These are phyloP conservation scores for Stereum hirsutum DNA, from an alignment of 1,284 basidiomycete genomes.

Conservation along the genomic window DNA sequence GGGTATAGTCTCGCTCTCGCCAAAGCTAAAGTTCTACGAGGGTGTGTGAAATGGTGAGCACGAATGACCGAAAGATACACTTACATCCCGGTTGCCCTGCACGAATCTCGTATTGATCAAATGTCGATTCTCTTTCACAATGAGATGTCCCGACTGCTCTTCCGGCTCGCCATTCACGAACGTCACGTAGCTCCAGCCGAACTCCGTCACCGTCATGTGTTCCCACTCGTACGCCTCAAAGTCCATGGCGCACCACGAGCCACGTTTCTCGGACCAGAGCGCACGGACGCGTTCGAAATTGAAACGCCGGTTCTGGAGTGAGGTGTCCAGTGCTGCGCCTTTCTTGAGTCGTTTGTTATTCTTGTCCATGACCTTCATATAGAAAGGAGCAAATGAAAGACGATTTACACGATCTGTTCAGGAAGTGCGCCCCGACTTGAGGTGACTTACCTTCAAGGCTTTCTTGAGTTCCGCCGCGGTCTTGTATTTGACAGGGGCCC, in stretches of 20 bases:
- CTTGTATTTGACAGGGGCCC: slow-evolving; percentile 48
- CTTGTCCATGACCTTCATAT: slow-evolving; percentile 56
- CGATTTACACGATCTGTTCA: too few species aligned
- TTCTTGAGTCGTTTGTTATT: slow-evolving; percentile 68
- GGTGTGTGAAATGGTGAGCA: neutral
- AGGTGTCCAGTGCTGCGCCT: slow-evolving; percentile 35
- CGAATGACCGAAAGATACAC: slow-evolving; percentile 12
- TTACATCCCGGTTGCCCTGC: slow-evolving; percentile 48
- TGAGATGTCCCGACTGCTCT: slow-evolving; percentile 48
- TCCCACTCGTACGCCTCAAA: slow-evolving; percentile 77
- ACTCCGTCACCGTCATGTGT: slow-evolving; percentile 62
- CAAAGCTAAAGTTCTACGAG: slow-evolving; percentile 55
- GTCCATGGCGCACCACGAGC: slow-evolving; percentile 68
- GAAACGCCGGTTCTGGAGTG: slow-evolving; percentile 45
- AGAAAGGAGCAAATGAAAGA: too few species aligned
- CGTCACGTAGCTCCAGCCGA: slow-evolving; percentile 55
- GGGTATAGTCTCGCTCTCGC: slow-evolving; percentile 43
- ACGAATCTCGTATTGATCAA: slow-evolving; percentile 61
- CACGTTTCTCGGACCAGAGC: slow-evolving; percentile 49
- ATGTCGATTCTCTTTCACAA: slow-evolving; percentile 51
- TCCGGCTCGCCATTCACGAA: slow-evolving; percentile 45
- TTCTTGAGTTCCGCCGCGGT: slow-evolving; percentile 43
- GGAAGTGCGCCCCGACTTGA: too few species aligned
- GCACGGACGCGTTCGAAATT: slow-evolving; percentile 60
- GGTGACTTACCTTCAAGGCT: slow-evolving; percentile 42